Conservation (phyloP, 495 filamentous ascomycete species). For the Penicillium canariense region DNA sequence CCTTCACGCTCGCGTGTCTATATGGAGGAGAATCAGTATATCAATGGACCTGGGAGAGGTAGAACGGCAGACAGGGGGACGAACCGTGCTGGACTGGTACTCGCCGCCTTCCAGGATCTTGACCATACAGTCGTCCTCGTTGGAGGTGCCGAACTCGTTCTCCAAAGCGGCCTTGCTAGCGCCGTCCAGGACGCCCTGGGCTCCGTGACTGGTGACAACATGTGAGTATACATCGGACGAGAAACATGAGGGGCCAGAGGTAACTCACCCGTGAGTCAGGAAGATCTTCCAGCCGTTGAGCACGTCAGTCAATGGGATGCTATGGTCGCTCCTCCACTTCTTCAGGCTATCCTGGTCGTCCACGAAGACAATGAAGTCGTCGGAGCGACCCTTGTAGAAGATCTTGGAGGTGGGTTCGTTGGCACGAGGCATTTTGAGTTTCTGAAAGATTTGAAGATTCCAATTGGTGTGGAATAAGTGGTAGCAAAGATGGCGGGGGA, state of each 20-base stretch:
- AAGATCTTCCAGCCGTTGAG: constrained; percentile 88
- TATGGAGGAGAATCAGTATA: constrained; percentile 15
- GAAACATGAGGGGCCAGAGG: neutral
- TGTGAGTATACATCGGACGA: neutral
- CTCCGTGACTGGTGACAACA: constrained; percentile 64
- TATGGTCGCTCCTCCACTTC: constrained; percentile 81
- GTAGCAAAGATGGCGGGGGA: neutral
- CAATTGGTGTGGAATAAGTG: constrained; percentile 5
- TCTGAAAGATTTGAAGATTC: neutral
- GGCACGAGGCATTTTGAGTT: constrained; percentile 69
- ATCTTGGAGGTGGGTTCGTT: constrained; percentile 74
- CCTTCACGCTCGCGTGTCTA: constrained; percentile 36
- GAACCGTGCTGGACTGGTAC: constrained; percentile 64
- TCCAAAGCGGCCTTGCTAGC: constrained; percentile 73
- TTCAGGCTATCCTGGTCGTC: constrained; percentile 68
- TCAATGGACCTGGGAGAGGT: neutral
- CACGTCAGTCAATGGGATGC: constrained; percentile 77
- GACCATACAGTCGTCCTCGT: constrained; percentile 74
- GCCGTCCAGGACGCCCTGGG: constrained; percentile 72
- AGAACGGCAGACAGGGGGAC: constrained; percentile 23
- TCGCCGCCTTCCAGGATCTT: constrained; percentile 77
- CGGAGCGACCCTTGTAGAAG: constrained; percentile 82
- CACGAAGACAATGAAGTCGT: constrained; percentile 90
- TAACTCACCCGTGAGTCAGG: constrained; percentile 80
- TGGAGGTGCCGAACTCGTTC: constrained; percentile 79